These are phyloP conservation scores for Cerioporus squamosus DNA, from an alignment of 1,284 basidiomycete species.

Conservation along the genomic window DNA sequence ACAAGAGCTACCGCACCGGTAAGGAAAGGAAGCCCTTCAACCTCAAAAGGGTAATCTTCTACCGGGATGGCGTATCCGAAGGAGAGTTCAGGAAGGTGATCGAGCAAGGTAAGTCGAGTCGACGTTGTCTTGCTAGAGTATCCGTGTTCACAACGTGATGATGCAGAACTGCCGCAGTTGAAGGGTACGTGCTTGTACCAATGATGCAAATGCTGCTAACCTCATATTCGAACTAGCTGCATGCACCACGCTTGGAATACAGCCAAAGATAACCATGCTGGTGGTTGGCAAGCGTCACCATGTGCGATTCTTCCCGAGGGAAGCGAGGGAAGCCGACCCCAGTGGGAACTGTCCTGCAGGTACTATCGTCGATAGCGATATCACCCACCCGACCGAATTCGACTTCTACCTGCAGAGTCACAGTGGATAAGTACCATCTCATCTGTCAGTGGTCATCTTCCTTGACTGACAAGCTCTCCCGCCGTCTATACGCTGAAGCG, in stretches of 20 bases:
- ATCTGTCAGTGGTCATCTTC: background rate
- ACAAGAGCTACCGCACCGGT: constrained; percentile 54
- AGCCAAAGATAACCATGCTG: constrained; percentile 72
- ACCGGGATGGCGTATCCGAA: constrained; percentile 81
- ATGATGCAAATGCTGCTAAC: too few relatives aligned
- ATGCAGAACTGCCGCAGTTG: constrained; percentile 59
- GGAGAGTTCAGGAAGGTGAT: constrained; percentile 77
- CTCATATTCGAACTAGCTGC: constrained; percentile 46
- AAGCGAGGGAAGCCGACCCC: constrained; percentile 54
- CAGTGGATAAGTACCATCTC: constrained; percentile 47
- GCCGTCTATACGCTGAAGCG: constrained; percentile 45
- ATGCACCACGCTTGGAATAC: constrained; percentile 55
- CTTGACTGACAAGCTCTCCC: constrained; percentile 17
- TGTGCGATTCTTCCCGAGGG: constrained; percentile 74
- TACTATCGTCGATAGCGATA: constrained; percentile 74
- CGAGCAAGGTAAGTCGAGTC: constrained; percentile 49
- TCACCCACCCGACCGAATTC: constrained; percentile 75
- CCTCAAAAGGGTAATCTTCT: constrained; percentile 75
- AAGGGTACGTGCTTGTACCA: constrained; percentile 47
- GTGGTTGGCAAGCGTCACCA: constrained; percentile 83
- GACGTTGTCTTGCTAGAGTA: background rate
- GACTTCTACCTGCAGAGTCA: constrained; percentile 85
- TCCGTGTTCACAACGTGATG: too few relatives aligned
- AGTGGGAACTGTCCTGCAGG: constrained; percentile 79
- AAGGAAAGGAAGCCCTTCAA: constrained; percentile 55